Evolutionary conservation across 1,284 basidiomycete species (phyloP).

Genomic region (Phaffia rhodozyma): DNA sequence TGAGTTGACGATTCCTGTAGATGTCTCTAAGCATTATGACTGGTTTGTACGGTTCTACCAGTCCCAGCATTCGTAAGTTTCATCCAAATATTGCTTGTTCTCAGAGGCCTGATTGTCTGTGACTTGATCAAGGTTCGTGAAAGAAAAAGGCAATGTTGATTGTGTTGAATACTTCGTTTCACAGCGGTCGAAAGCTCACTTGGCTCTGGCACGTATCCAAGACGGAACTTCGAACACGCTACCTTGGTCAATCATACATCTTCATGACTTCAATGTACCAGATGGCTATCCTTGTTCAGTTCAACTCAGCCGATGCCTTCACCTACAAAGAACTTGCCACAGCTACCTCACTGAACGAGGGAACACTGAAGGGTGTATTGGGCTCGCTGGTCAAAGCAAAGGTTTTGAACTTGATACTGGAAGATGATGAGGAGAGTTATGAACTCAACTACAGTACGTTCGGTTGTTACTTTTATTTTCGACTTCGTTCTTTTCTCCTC

Average conservation of each 20-base stretch:
- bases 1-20: constrained; percentile 78
- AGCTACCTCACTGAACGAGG: constrained; percentile 73
- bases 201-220: constrained; percentile 98
- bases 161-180: neutral
- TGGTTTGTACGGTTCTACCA: constrained; percentile 90
- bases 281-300: constrained; percentile 86
- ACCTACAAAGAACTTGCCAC: constrained; percentile 65
- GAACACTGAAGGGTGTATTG: constrained; percentile 73
- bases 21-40: constrained; percentile 77
- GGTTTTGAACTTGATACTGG: constrained; percentile 50
- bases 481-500: neutral
- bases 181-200: constrained; percentile 73
- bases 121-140: neutral
- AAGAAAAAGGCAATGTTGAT: constrained; percentile 13
- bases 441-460: constrained; percentile 80
- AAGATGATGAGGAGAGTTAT: constrained; percentile 66
- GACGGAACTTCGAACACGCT: constrained; percentile 88
- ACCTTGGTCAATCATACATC: constrained; percentile 88
- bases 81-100: neutral
- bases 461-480: neutral
- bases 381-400: constrained; percentile 78
- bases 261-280: constrained; percentile 93
- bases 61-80: constrained; percentile 59
- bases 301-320: constrained; percentile 79
- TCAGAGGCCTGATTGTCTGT: neutral